Evolutionary conservation across 2,329 filamentous ascomycete species (phyloP).

Genomic region (Didymosphaeria variabile): DNA sequence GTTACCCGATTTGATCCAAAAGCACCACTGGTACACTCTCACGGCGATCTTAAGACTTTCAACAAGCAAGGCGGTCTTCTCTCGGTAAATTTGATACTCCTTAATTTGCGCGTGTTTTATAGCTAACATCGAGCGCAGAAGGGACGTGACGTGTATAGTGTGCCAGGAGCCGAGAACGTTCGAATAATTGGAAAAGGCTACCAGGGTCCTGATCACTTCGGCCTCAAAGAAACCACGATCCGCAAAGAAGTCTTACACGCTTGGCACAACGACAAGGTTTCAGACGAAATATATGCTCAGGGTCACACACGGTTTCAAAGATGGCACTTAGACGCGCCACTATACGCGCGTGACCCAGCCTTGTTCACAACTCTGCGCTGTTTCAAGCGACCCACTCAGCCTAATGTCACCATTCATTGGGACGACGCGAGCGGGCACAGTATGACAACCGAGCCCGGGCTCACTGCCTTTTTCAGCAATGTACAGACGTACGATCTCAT

Average conservation of each 20-base stretch:
- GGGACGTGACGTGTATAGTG: slow-evolving; percentile 24
- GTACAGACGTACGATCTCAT: slow-evolving; percentile 55
- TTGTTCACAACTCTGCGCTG: slow-evolving; percentile 56
- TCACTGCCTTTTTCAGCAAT: slow-evolving; percentile 57
- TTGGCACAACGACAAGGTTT: slow-evolving; percentile 51
- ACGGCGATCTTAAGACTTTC: slow-evolving; percentile 55
- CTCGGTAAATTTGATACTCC: slow-evolving; percentile 29
- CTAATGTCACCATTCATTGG: slow-evolving; percentile 53
- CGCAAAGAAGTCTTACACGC: slow-evolving; percentile 43
- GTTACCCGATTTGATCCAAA: slow-evolving; percentile 54
- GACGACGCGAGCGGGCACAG: slow-evolving; percentile 54
- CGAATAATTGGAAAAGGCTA: slow-evolving; percentile 58
- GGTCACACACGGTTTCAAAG: slow-evolving; percentile 58
- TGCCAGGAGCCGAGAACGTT: slow-evolving; percentile 57
- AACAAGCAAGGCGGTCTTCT: slow-evolving; percentile 53
- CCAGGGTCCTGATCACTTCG: slow-evolving; percentile 57
- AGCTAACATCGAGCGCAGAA: background rate
- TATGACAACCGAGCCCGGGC: slow-evolving; percentile 55
- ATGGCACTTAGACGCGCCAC: slow-evolving; percentile 61
- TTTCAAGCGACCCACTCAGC: slow-evolving; percentile 50
- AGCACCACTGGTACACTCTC: slow-evolving; percentile 54
- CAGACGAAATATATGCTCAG: slow-evolving; percentile 57
- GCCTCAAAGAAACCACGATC: slow-evolving; percentile 51
- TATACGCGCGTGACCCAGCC: slow-evolving; percentile 54
- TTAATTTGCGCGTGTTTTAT: background rate